Evolutionary conservation across 202 grass and related monocot genomes (phyloP), one percentile per base, ranked within the genome.

Genomic region (Digitaria exilis): DNA sequence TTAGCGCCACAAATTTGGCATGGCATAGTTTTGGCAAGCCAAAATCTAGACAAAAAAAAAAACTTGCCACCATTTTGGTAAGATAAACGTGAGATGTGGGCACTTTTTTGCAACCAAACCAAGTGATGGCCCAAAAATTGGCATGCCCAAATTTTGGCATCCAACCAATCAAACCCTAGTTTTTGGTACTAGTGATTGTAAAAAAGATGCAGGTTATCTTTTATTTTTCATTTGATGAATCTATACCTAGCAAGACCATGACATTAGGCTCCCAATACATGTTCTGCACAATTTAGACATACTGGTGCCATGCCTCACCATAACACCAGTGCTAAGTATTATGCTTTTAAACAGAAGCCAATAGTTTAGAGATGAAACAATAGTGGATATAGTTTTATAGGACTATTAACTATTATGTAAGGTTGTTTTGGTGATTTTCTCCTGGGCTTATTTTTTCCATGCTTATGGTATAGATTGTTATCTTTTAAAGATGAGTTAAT

Each of bases 231-330:
- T 57, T n/a, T 57, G n/a, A n/a, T n/a, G n/a, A n/a, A n/a, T n/a
- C n/a, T n/a, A n/a, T n/a, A n/a, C n/a, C n/a, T n/a, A n/a, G n/a
- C n/a, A n/a, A n/a, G n/a, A n/a, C n/a, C n/a, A 63, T 9, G 25
- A 3, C n/a, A 39, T 51, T 73, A 26, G 6, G 50, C 69, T 50
- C 15, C 55, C 50, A 17, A 63, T 51, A 73, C 43, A 60, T 61
- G 52, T 4, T 58, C 10, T 60, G 9, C 37, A 81, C 51, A 81
- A 45, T 69, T 29, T 35, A 81, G 66, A 28, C 52, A 81, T 59
- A 31, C 25, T n/a, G 14, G 15, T 67, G 41, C 52, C 18, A 22
- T 19, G 71, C 11, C 26, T 19, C 29, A n/a, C 41, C 30, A 25
- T 45, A 45, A 29, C 51, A 51, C 11, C n/a, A 39, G 50, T 16